Evolutionary conservation across 805 yeast genomes (phyloP), one percentile per base, ranked within the genome.

Genomic region (Helenozyma rhizophorensis): DNA sequence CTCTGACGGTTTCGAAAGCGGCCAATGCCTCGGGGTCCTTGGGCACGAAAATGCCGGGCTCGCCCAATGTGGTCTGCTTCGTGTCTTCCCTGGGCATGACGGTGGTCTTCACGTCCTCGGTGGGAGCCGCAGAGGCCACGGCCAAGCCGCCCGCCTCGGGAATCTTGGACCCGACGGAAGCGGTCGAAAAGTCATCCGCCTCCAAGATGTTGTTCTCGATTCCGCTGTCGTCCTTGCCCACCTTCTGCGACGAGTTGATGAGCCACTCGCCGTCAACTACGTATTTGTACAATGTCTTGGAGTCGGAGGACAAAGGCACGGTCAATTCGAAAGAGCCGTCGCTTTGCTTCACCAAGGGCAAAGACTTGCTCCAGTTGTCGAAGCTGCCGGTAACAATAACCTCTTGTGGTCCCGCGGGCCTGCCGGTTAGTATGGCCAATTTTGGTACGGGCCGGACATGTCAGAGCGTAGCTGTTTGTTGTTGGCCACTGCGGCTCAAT

Each of bases 11-110:
- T 28, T 61, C 58, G 51, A 87, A 82, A 30, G 78, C 95, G 38
- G 73, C 65, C 48, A 85, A 74, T n/a, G 76, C 70, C 27, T 70
- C 72, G 13, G 85, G 71, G 51, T 83, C 72, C 25, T 62, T 49
- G 29, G 90, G 90, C 45, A 83, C 54, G 23, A 65, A 72, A 39
- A 83, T 70, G 28, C 95, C 95, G 18, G 93, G 87, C 50, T 83
- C 89, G 30, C 86, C 83, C 34, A 71, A 47, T 7, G 70, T 55
- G 37, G 62, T 60, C 30, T 69, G 69, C 30, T 58, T 34, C 16
- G 65, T 68, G 42, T 70, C 75, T 17, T 53, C 40, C 4, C 68
- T 53, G 27, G 79, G 78, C 57, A 72, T 35, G 14, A 72, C 78
- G 9, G 76, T 67, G 30, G 72, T 51, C 30, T 45, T 44, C 17